A percentile compares a stretch with the other conserved stretches of the same genome.
Evolutionary conservation across 805 yeast genomes (phyloP).

Genomic region (Saturnispora quitensis): DNA sequence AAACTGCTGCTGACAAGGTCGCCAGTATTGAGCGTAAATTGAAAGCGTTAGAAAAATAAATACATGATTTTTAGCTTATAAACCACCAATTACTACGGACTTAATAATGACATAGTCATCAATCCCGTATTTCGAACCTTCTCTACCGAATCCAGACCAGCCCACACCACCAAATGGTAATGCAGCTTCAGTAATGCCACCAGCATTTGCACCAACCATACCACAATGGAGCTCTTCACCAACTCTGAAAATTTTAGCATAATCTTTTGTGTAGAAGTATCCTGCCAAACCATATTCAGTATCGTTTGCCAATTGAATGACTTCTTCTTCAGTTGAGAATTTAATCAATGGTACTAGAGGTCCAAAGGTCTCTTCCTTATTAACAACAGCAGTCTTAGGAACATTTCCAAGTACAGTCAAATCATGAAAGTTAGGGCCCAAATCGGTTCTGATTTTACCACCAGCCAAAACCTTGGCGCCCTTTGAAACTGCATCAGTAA

Average conservation of each 20-base stretch:
- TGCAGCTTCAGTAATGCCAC: slow-evolving; percentile 76
- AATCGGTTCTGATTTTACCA: slow-evolving; percentile 36
- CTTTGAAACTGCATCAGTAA: slow-evolving; percentile 68
- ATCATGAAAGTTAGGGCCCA: slow-evolving; percentile 48
- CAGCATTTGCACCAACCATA: slow-evolving; percentile 84
- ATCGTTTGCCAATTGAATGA: slow-evolving; percentile 67
- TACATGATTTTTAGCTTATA: slow-evolving; percentile 10
- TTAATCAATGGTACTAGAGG: slow-evolving; percentile 83
- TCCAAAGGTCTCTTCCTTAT: slow-evolving; percentile 78
- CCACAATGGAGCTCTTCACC: slow-evolving; percentile 73
- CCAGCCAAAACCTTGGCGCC: slow-evolving; percentile 75
- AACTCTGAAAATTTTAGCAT: slow-evolving; percentile 68
- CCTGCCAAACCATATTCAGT: slow-evolving; percentile 84
- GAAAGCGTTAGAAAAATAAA: slow-evolving; percentile 12
- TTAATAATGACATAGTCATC: slow-evolving; percentile 65
- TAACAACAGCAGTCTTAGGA: slow-evolving; percentile 55
- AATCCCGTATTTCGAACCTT: slow-evolving; percentile 69
- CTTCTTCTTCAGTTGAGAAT: slow-evolving; percentile 78
- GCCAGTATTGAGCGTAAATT: slow-evolving; percentile 52
- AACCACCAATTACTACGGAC: slow-evolving; percentile 46
- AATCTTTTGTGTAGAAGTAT: slow-evolving; percentile 72
- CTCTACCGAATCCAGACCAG: slow-evolving; percentile 88
- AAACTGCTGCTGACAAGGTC: slow-evolving; percentile 65
- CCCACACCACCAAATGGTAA: slow-evolving; percentile 94
- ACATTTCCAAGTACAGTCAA: slow-evolving; percentile 67